phyloP scores from a whole-genome alignment of 1,284 basidiomycete species.

The Somion occarium region DNA sequence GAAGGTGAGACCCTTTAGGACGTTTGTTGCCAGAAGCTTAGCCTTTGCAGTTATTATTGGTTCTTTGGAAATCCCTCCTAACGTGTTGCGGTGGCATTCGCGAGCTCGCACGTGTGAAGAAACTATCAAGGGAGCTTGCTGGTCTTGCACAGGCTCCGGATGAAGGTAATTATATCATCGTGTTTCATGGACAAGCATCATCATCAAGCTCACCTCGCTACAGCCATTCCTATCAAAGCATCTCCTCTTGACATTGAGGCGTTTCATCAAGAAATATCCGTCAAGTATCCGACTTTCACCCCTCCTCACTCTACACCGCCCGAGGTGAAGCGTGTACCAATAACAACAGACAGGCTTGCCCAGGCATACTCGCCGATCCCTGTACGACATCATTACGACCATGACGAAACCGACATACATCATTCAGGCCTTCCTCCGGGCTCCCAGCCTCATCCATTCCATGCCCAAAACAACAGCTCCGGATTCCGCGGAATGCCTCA shows the following conservation, averaged over 20 bases:
- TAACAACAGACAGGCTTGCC: constrained; percentile 64
- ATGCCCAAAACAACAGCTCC: constrained; percentile 37
- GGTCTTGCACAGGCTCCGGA: constrained; percentile 63
- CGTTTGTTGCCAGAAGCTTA: constrained; percentile 10
- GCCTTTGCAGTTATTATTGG: constrained; percentile 71
- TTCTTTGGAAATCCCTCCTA: constrained; percentile 94
- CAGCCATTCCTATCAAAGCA: constrained; percentile 67
- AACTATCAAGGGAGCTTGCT: constrained; percentile 78
- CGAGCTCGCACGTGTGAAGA: constrained; percentile 83
- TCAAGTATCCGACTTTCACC: constrained; percentile 92
- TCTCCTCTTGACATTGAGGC: constrained; percentile 85
- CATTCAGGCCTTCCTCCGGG: constrained; percentile 35
- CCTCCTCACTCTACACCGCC: constrained; percentile 42
- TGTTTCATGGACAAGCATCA: neutral
- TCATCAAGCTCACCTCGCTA: constrained; percentile 6
- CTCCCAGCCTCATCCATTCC: constrained; percentile 39
- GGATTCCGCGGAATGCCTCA: constrained; percentile 54
- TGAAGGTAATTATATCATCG: constrained; percentile 40
- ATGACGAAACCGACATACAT: constrained; percentile 60
- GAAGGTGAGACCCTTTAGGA: constrained; percentile 52
- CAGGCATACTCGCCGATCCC: constrained; percentile 91
- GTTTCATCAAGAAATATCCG: constrained; percentile 84
- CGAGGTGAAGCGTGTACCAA: constrained; percentile 24
- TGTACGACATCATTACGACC: constrained; percentile 87
- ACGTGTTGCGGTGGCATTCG: constrained; percentile 91